phyloP scores from a whole-genome alignment of 1,139 yeast species.

The Kodamaea ohmeri region DNA sequence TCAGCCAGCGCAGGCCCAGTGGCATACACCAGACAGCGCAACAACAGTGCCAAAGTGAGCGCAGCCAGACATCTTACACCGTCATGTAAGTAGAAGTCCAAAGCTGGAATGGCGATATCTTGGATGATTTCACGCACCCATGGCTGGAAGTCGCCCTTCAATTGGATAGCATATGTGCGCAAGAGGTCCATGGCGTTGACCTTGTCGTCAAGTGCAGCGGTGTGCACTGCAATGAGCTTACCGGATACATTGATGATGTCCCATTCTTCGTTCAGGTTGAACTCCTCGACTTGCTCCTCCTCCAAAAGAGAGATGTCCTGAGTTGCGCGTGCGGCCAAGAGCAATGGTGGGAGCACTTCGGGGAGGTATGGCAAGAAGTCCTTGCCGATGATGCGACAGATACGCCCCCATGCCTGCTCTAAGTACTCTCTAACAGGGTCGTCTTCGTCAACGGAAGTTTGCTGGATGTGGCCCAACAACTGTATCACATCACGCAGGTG shows the following conservation, averaged over 20 bases:
- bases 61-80: slow-evolving; percentile 93
- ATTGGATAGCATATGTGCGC: slow-evolving; percentile 81
- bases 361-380: slow-evolving; percentile 88
- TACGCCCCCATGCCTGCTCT: slow-evolving; percentile 95
- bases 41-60: slow-evolving; percentile 72
- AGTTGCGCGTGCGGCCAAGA: slow-evolving; percentile 81
- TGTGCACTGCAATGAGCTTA: slow-evolving; percentile 90
- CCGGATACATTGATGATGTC: slow-evolving; percentile 91
- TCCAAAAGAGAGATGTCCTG: slow-evolving; percentile 88
- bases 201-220: slow-evolving; percentile 89
- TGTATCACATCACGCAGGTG: slow-evolving; percentile 74
- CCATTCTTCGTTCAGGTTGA: slow-evolving; percentile 87
- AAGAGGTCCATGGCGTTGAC: slow-evolving; percentile 87
- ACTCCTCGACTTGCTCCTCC: slow-evolving; percentile 83
- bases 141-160: slow-evolving; percentile 78
- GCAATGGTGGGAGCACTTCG: slow-evolving; percentile 83
- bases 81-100: slow-evolving; percentile 88
- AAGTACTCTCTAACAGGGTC: slow-evolving; percentile 86
- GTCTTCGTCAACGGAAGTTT: slow-evolving; percentile 54
- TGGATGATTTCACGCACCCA: slow-evolving; percentile 77
- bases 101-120: slow-evolving; percentile 82
- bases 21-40: slow-evolving; percentile 66
- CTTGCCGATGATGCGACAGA: slow-evolving; percentile 80
- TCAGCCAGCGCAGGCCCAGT: slow-evolving; percentile 56
- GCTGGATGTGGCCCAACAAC: slow-evolving; percentile 72